Evolutionary conservation across 208 protist genomes (phyloP).

Genomic region (Trypanosoma lewisi): DNA sequence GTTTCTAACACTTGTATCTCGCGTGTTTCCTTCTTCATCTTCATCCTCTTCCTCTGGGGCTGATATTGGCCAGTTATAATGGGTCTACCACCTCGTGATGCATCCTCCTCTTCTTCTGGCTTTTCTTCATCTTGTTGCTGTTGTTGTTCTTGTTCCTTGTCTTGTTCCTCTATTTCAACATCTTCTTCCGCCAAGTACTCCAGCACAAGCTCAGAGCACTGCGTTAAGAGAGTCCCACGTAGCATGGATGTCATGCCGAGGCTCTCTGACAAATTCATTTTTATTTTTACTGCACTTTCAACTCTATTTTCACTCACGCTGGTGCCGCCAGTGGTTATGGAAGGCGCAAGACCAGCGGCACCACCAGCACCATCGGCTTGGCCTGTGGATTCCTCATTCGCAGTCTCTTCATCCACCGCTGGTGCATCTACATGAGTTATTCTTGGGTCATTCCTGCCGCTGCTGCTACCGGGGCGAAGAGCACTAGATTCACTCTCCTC

Average conservation of each 20-base stretch:
- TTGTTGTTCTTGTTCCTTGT: not conserved
- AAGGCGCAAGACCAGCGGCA: not conserved
- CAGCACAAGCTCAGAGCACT: slow-evolving; percentile 19
- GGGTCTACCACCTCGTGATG: not conserved
- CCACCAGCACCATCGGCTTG: not conserved
- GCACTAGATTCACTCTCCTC: not conserved
- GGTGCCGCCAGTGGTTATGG: not conserved
- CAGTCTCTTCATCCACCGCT: not conserved
- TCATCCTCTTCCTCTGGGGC: not conserved
- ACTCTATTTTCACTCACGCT: not conserved
- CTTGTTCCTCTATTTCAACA: not conserved
- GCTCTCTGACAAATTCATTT: slow-evolving; percentile 14
- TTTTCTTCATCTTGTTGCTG: not conserved
- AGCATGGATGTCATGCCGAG: slow-evolving; percentile 17
- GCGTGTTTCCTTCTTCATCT: not conserved
- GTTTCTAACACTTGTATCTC: slow-evolving; percentile 23
- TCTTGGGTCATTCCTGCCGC: not conserved
- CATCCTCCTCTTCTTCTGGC: not conserved
- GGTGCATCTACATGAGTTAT: not conserved
- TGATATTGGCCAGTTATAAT: too few species aligned
- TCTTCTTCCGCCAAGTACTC: slow-evolving; percentile 26
- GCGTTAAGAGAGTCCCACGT: slow-evolving; percentile 1
- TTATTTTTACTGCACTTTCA: slow-evolving; percentile 8
- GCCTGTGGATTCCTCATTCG: not conserved
- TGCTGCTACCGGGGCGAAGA: not conserved